Base-by-base conservation (phyloP, 352 stramenopile genomes). In the Pythium sp. region DNA sequence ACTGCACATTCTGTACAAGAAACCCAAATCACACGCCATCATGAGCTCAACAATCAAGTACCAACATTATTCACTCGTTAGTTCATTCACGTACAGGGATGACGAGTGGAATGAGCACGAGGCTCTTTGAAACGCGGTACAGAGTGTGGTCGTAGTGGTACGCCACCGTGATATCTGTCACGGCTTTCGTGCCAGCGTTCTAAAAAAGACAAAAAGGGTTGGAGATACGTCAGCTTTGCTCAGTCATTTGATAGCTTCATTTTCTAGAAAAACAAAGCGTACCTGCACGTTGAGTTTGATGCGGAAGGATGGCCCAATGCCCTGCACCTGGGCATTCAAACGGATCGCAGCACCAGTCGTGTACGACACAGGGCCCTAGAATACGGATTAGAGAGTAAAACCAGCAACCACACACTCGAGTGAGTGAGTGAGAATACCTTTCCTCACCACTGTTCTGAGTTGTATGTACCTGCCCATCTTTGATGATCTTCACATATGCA, bases 401-500 rank as follows among this genome's bases (percentile, higher is more conserved):
- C 4, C 15, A 43, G 61, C 32, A 41, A 30, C 22, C n/a, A 69
- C 26, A 20, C 36, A 43, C 36, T 14, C 34, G 5, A 49, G 20
- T 55, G 2, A 51, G 28, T 46, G 15, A 34, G 6, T n/a, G 36
- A 32, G 9, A 36, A 32, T n/a, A n/a, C 22, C 26, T 51, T 55
- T 20, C 12, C 20, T 18, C 26, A 20, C 6, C 46, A 34, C 14
- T 46, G 22, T 22, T 26, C 5, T n/a, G n/a, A 38, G 24, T 18
- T 36, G n/a, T 34, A 2, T 46, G 0, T 67, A 91, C 84, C 71
- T 95, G 87, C 24, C 90, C 90, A 57, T 95, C 89, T 60, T 93
- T 94, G 64, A 97, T 95, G 56, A 94, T 94, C 68, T 95, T 94
- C 34, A 98, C 92, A 57, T 97, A 97, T 0, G 92, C 83, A 5